Evolutionary conservation across 805 yeast species (phyloP), one percentile per base, ranked within the genome.

Genomic region (Hanseniaspora taiwanica): DNA sequence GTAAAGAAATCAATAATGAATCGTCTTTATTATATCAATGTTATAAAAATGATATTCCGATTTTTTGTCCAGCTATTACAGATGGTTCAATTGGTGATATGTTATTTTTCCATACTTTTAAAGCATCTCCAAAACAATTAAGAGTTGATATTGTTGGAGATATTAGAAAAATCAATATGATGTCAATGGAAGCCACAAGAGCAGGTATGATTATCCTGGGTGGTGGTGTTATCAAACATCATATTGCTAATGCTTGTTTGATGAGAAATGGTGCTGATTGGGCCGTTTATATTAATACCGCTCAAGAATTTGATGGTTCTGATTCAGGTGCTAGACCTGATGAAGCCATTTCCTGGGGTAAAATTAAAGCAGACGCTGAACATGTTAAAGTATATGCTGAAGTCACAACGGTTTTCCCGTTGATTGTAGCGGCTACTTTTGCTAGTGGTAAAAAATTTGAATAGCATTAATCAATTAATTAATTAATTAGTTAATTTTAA

Each of bases 291-390:
- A 89, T 91, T 59, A 91, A 91, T 63, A 91, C 99, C 13, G 98
- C 96, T 36, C 97, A 91, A 64, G 99, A 91, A 59, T 91, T 86
- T 53, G 99, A 91, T 57, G 98, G 98, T 36, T 84, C 96, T 19
- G 98, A 91, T 61, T 97, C 98, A 9, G 98, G 98, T 48, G 98
- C 98, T 5, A 76, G 98, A 59, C 97, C 97, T 1, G 98, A 91
- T 59, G 99, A 91, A 65, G 98, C 98, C 21, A 81, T 91, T 40
- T 81, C 94, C 31, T 91, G 99, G 99, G 99, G 99, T 48, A 91
- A 91, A 62, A 91, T 91, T 63, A 87, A 85, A 65, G 81, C 94
- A 5, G 95, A 85, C 33, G 99, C 98, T 23, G 75, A 74, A 53
- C 74, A 79, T 44, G 94, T 86, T 42, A 91, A 91, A 64, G 87